Conservation (phyloP, 2,329 filamentous ascomycete species). For the Fusarium armeniacum region DNA sequence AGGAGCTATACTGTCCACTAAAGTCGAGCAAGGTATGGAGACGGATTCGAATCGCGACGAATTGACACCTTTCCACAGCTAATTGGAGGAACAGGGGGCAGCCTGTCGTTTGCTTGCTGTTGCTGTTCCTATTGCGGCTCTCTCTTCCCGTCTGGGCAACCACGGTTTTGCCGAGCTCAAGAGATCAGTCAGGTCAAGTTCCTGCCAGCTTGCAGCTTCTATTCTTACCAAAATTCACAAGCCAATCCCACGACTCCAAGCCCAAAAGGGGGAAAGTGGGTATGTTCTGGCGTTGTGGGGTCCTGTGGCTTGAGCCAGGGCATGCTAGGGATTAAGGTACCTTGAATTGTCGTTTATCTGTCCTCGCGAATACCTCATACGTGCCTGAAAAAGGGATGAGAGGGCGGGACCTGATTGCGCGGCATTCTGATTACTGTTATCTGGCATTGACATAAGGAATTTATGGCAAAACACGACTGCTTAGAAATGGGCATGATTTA, state of each 20-base stretch:
- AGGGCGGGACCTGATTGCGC: slow-evolving; percentile 45
- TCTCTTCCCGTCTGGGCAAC: slow-evolving; percentile 28
- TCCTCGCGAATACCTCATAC: slow-evolving; percentile 30
- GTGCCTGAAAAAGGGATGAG: slow-evolving; percentile 43
- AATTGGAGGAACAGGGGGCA: slow-evolving; percentile 28
- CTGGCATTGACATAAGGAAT: slow-evolving; percentile 23
- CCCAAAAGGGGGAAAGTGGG: slow-evolving; percentile 45
- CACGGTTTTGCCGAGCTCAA: slow-evolving; percentile 45
- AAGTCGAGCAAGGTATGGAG: slow-evolving; percentile 19
- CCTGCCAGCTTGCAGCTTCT: slow-evolving; percentile 40
- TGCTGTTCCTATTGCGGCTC: slow-evolving; percentile 10
- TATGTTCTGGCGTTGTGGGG: slow-evolving; percentile 4
- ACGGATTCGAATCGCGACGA: slow-evolving; percentile 41
- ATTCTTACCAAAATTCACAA: slow-evolving; percentile 31
- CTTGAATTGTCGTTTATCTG: slow-evolving; percentile 41
- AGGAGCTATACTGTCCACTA: slow-evolving; percentile 40
- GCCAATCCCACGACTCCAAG: slow-evolving; percentile 34
- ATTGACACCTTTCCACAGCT: slow-evolving; percentile 53
- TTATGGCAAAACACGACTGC: not conserved
- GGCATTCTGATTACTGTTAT: slow-evolving; percentile 20
- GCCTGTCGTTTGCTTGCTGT: slow-evolving; percentile 8
- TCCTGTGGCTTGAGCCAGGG: slow-evolving; percentile 36
- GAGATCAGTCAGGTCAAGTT: slow-evolving; percentile 14
- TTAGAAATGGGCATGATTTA: too few species aligned
- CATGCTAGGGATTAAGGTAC: slow-evolving; percentile 17